Evolutionary conservation across 1,284 basidiomycete species (phyloP), one percentile per base, ranked within the genome.

Genomic region (Ustilago esculenta): DNA sequence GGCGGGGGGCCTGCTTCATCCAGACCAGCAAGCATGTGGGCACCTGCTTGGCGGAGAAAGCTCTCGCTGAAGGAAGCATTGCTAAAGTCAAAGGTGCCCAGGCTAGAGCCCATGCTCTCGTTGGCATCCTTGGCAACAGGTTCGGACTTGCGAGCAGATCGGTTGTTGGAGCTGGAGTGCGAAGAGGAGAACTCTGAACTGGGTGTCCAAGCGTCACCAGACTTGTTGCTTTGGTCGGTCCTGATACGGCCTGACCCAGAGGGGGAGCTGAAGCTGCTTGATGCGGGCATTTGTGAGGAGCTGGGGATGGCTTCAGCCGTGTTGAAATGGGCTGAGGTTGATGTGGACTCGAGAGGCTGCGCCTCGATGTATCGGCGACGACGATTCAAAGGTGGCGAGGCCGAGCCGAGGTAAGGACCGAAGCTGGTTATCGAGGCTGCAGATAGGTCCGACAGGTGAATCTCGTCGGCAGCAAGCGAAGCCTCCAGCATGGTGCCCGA

Each of bases 41-140:
- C 74, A 5, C 70, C 74, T 37, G 73, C 76, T n/a, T 65, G 68
- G 8, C 64, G 69, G 5, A 77, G 41, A 40, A 77, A 77, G 41
- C 76, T 77, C 43, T 77, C 76, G 29, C 67, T 68, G 56, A 77
- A 77, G 15, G 74, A 76, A 25, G 72, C 66, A 20, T 77, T 75
- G 36, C 61, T 59, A 34, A 53, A 72, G 27, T 72, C 68, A 20
- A 66, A 66, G 4, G 53, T 63, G 7, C 47, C 54, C 9, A 68
- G 23, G n/a, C 65, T 68, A 5, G 64, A 67, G 10, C 48, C 64
- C 20, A 67, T 30, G 34, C 65, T 68, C 21, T 68, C 65, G 24
- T 68, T 67, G 48, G 30, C 30, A 12, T 24, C 23, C 18, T 24
- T 30, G 18, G 18, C 32, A 4, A 34, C 49, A 1, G 57, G 45